A percentile compares a stretch with the other conserved stretches of the same genome.
Conservation (phyloP, 139 green algal species). For the Chlorella sorokiniana region DNA sequence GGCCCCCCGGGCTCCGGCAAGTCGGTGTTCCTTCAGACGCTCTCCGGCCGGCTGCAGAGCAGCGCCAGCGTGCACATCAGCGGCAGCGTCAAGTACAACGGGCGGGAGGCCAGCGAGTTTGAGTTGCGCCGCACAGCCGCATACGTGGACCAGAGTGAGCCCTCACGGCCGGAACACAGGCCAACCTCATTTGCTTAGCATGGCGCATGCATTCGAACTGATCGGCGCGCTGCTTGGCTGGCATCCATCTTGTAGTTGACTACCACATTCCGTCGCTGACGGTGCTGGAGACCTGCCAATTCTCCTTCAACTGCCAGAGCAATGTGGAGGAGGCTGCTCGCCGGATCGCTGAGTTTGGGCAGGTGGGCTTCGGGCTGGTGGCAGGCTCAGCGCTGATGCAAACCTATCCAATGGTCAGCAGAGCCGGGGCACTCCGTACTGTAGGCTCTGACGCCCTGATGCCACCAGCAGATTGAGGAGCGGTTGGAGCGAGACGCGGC, state of each 20-base stretch:
- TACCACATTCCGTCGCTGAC: constrained; percentile 74
- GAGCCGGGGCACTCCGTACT: background rate
- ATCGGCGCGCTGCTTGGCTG: background rate
- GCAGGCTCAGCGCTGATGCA: background rate
- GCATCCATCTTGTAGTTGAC: constrained; percentile 61
- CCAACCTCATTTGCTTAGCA: too few species aligned
- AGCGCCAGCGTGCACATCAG: background rate
- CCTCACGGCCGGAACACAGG: background rate
- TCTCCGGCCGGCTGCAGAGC: constrained; percentile 55
- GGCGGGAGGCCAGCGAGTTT: constrained; percentile 57
- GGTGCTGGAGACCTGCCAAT: constrained; percentile 79
- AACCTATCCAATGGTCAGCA: background rate
- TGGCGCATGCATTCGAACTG: too few species aligned
- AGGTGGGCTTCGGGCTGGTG: background rate
- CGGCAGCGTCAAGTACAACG: constrained; percentile 75
- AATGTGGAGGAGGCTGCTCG: constrained; percentile 3
- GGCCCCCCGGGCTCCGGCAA: constrained; percentile 72
- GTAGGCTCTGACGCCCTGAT: background rate
- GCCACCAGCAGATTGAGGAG: background rate
- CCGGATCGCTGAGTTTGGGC: background rate
- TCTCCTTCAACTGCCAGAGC: constrained; percentile 49
- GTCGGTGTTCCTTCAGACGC: constrained; percentile 62
- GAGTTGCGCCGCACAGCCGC: constrained; percentile 58
- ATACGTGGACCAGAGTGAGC: constrained; percentile 62
- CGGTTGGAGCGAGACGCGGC: constrained; percentile 7